A percentile compares a stretch with the other conserved stretches of the same genome.
These are phyloP conservation scores for Sclerotinia borealis DNA, from an alignment of 2,329 filamentous ascomycete genomes.

Conservation along the genomic window DNA sequence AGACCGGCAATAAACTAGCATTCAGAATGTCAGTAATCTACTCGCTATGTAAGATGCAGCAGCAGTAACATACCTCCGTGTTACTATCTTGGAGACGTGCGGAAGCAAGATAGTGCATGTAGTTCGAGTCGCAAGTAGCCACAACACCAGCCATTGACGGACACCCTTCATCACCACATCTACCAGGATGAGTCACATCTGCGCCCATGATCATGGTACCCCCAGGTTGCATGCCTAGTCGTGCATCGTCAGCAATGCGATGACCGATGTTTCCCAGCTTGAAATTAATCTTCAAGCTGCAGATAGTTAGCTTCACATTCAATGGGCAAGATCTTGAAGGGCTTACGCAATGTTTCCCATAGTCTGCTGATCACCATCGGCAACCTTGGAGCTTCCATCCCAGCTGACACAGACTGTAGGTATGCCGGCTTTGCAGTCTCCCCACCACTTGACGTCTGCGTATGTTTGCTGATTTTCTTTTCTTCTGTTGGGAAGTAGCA, in stretches of 20 bases:
- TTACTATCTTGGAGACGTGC: slow-evolving; percentile 66
- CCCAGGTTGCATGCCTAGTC: slow-evolving; percentile 52
- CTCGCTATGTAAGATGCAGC: background rate
- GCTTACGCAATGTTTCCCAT: background rate
- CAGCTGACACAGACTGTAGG: slow-evolving; percentile 12
- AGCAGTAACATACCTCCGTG: slow-evolving; percentile 57
- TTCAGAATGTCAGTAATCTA: no score
- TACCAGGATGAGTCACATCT: slow-evolving; percentile 80
- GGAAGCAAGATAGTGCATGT: slow-evolving; percentile 69
- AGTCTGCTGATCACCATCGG: no score
- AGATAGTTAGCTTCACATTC: background rate
- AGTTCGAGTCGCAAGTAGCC: slow-evolving; percentile 58
- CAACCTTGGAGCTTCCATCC: background rate
- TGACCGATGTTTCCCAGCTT: slow-evolving; percentile 69
- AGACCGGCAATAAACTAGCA: slow-evolving; percentile 35
- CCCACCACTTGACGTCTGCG: slow-evolving; percentile 14
- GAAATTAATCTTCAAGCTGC: slow-evolving; percentile 68
- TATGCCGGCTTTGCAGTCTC: slow-evolving; percentile 11
- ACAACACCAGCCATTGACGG: slow-evolving; percentile 77
- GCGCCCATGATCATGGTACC: slow-evolving; percentile 80
- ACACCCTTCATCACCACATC: slow-evolving; percentile 45
- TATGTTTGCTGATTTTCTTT: background rate
- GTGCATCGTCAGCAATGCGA: slow-evolving; percentile 36
- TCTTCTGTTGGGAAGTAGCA: background rate
- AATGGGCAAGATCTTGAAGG: background rate